Evolutionary conservation across 2,329 filamentous ascomycete genomes (phyloP).

Genomic region (Microcyclospora tardicrescens): DNA sequence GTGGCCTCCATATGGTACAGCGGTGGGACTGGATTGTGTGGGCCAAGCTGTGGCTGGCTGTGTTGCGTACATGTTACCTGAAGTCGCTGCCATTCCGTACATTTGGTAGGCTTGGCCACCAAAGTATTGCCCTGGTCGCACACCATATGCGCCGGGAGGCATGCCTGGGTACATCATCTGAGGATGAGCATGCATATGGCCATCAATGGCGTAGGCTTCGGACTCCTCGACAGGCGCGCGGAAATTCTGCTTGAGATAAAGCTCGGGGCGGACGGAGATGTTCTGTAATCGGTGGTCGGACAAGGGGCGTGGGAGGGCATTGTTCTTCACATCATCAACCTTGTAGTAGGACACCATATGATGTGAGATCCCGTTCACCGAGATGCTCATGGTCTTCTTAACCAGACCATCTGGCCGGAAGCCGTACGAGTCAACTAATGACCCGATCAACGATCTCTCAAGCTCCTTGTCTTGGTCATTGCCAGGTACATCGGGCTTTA

Average conservation of each 20-base stretch:
- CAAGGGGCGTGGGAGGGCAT: constrained; percentile 46
- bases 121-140: constrained; percentile 20
- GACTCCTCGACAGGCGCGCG: constrained; percentile 25
- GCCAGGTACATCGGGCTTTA: constrained; percentile 16
- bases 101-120: constrained; percentile 17
- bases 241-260: constrained; percentile 29
- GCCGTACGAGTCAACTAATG: constrained; percentile 75
- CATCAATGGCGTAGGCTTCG: constrained; percentile 25
- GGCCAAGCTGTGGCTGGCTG: constrained; percentile 16
- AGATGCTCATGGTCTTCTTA: constrained; percentile 86
- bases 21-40: constrained; percentile 11
- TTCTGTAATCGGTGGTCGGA: constrained; percentile 34
- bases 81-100: constrained; percentile 16
- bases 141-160: constrained; percentile 15
- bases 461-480: constrained; percentile 31
- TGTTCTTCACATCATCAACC: constrained; percentile 59
- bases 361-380: constrained; percentile 59
- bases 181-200: constrained; percentile 23
- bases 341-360: constrained; percentile 85
- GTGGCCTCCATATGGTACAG: constrained; percentile 14
- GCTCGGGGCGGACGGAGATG: constrained; percentile 23
- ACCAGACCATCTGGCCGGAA: constrained; percentile 74
- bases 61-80: constrained; percentile 15
- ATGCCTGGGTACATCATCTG: constrained; percentile 21
- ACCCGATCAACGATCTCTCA: constrained; percentile 59